Base-by-base conservation (phyloP, 2,329 filamentous ascomycete genomes). In the Colletotrichum siamense region DNA sequence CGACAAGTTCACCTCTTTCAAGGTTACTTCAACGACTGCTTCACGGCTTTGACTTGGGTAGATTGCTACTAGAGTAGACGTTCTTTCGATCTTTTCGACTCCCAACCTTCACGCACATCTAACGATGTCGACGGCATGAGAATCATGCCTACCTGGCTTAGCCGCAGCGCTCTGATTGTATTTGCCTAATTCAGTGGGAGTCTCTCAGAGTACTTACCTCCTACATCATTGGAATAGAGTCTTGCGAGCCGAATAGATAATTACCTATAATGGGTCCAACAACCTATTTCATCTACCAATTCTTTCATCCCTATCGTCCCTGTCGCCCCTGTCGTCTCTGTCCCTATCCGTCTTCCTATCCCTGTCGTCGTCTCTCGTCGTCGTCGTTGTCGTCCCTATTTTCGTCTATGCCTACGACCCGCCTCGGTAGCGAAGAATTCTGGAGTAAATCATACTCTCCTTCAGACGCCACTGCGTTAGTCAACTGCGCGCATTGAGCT, bases 361-460 rank as follows among this genome's bases (percentile, higher is more conserved):
- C 15, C 15, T 39, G 36, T 18, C 36, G 15, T 39, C 36, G 34
- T 36, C 34, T 36, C 34, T 36, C 34, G 34, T 36, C 32, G 32
- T 34, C 32, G 32, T 34, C 32, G 32, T 15, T 36, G 13, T 16
- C 15, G 8, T 18, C 16, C 8, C 36, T 18, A 39, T 39, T 2
- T 2, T 6, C 36, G 16, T 44, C 8, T 44, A 44, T 6, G 36
- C 2, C 36, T 1, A 10, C 36, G n/a, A 10, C 8, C 36, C 36
- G 8, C 36, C 16, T 18, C 16, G 0, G 2, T 0, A n/a, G 36
- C 8, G 8, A 10, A 44, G 2, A 10, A 0, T 10, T 18, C 2
- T 44, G 16, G 8, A n/a, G 1, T 1, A n/a, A 44, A 5, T 44
- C 16, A 44, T n/a, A n/a, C 1, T n/a, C 16, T n/a, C 16, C 16